phyloP scores from a whole-genome alignment of 495 filamentous ascomycete species.

The Hypoxylon trugodes region DNA sequence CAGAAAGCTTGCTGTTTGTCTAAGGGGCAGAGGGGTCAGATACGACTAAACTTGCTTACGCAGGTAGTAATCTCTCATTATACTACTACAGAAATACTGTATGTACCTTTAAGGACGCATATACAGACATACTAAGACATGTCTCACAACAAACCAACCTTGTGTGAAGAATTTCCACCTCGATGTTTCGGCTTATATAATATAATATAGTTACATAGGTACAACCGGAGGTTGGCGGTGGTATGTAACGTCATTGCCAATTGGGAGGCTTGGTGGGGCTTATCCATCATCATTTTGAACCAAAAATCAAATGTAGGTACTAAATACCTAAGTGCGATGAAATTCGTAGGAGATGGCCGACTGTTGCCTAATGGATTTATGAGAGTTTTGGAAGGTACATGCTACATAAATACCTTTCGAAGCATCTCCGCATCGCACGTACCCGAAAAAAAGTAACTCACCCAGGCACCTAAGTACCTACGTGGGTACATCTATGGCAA shows the following conservation, averaged over 20 bases:
- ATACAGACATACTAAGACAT: no score
- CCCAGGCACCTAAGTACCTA: no score
- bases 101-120: no score
- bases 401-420: no score
- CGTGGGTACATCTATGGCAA: neutral
- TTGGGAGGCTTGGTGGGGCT: constrained; percentile 12
- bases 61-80: neutral
- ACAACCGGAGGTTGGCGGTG: no score
- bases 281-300: neutral
- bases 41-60: neutral
- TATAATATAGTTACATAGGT: neutral
- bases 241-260: constrained; percentile 37
- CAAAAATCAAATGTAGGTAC: no score
- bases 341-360: neutral
- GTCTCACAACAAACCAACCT: constrained; percentile 15
- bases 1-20: neutral
- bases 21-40: neutral
- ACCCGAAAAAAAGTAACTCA: no score
- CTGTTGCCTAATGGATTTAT: no score
- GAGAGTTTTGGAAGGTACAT: no score
- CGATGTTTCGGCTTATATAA: constrained; percentile 9
- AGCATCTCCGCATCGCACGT: no score
- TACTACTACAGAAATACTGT: no score
- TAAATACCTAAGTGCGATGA: no score
- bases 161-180: constrained; percentile 15